Evolutionary conservation across 2,329 filamentous ascomycete genomes (phyloP).

Genomic region (Fusarium neocosmosporiellum): DNA sequence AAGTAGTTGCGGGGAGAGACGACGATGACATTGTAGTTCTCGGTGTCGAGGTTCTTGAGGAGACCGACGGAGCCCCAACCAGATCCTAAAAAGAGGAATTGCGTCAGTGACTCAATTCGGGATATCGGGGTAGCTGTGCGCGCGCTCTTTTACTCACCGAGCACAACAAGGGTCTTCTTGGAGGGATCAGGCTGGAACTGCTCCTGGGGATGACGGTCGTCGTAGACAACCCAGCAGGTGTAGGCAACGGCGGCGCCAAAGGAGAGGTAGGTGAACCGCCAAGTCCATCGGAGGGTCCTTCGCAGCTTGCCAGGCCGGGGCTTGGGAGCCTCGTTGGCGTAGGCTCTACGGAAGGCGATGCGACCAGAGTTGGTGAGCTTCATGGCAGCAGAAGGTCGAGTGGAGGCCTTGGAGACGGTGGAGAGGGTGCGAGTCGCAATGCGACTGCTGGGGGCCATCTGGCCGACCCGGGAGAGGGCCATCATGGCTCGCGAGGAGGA

Average conservation of each 20-base stretch:
- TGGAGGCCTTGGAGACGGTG: constrained; percentile 44
- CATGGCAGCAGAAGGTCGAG: constrained; percentile 49
- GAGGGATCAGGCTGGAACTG: constrained; percentile 82
- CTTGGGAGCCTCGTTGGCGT: constrained; percentile 63
- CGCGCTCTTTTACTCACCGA: constrained; percentile 70
- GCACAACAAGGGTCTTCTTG: constrained; percentile 97
- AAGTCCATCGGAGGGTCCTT: constrained; percentile 79
- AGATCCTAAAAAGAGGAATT: constrained; percentile 70
- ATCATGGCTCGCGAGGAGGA: constrained; percentile 58
- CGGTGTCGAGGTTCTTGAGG: constrained; percentile 97
- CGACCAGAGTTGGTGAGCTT: constrained; percentile 51
- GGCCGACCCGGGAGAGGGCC: constrained; percentile 48
- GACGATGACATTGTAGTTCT: constrained; percentile 99
- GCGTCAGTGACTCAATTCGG: constrained; percentile 37
- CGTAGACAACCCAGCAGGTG: constrained; percentile 84
- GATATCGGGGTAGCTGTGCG: constrained; percentile 14
- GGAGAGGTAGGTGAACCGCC: constrained; percentile 84
- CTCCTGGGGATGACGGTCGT: constrained; percentile 81
- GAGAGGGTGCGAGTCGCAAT: constrained; percentile 50
- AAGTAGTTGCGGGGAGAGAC: constrained; percentile 99
- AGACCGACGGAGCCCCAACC: constrained; percentile 97
- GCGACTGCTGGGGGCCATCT: constrained; percentile 44
- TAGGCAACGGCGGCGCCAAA: constrained; percentile 76
- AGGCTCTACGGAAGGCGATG: constrained; percentile 57
- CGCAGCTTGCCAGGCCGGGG: constrained; percentile 70